These are phyloP conservation scores for Naganishia randhawae DNA, from an alignment of 768 basidiomycete genomes.

Conservation along the genomic window DNA sequence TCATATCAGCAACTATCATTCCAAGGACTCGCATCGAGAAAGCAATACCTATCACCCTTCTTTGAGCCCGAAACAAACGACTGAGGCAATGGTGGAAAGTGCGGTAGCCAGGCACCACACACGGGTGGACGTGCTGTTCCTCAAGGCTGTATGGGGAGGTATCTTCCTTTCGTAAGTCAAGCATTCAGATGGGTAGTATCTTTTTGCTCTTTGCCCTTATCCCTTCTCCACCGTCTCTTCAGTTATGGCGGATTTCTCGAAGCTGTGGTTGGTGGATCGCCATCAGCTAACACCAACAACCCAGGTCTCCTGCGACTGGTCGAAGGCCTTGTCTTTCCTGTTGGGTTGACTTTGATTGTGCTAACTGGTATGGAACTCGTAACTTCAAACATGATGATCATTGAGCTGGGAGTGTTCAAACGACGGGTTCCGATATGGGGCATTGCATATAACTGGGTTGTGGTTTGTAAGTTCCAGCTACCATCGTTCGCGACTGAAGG, in stretches of 20 bases:
- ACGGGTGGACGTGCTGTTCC: slow-evolving; percentile 24
- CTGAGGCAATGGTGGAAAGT: slow-evolving; percentile 23
- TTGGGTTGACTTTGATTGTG: slow-evolving; percentile 22
- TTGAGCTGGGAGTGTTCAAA: slow-evolving; percentile 22
- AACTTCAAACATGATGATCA: slow-evolving; percentile 28
- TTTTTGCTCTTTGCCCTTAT: not conserved
- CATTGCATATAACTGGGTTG: slow-evolving; percentile 22
- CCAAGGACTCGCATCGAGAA: slow-evolving; percentile 16
- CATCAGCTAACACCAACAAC: slow-evolving; percentile 22
- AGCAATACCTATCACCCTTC: slow-evolving; percentile 16
- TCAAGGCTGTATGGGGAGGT: slow-evolving; percentile 28
- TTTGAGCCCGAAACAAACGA: slow-evolving; percentile 21
- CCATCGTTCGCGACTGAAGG: too few species aligned
- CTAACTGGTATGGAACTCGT: slow-evolving; percentile 26
- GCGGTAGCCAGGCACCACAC: slow-evolving; percentile 25
- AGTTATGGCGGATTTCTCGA: slow-evolving; percentile 25
- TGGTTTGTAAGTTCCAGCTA: slow-evolving; percentile 20
- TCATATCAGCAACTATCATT: slow-evolving; percentile 18
- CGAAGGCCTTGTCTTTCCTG: slow-evolving; percentile 26
- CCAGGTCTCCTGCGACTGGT: slow-evolving; percentile 22
- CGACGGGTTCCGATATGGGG: slow-evolving; percentile 25
- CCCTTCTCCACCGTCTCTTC: not conserved
- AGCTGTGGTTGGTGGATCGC: slow-evolving; percentile 25
- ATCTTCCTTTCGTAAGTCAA: slow-evolving; percentile 21
- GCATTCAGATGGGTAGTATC: not conserved